Evolutionary conservation across 345 rosid species (phyloP).

Genomic region (Gossypium sturtianum): DNA sequence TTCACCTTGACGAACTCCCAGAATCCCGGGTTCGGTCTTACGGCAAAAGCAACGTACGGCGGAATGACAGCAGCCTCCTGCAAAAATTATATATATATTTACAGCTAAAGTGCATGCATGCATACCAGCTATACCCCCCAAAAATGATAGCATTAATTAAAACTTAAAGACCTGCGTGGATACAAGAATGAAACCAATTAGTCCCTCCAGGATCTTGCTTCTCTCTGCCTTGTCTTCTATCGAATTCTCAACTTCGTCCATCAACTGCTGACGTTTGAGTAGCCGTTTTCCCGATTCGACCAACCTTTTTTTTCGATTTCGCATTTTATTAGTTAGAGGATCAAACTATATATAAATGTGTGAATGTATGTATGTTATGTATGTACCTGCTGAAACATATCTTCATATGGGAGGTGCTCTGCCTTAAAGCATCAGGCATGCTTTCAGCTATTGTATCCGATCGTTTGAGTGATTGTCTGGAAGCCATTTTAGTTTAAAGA

Average conservation of each 20-base stretch:
- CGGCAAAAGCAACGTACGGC: conserved; percentile 74
- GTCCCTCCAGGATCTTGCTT: conserved; percentile 56
- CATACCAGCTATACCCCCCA: neutral
- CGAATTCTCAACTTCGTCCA: conserved; percentile 57
- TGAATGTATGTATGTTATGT: neutral
- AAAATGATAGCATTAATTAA: neutral
- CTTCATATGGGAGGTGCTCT: conserved; percentile 73
- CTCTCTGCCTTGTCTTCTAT: conserved; percentile 58
- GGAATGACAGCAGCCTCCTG: conserved; percentile 91
- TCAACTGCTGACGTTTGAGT: conserved; percentile 52
- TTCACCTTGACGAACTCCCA: conserved; percentile 88
- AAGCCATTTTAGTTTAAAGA: conserved; percentile 23
- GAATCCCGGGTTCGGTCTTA: conserved; percentile 76
- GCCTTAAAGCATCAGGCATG: conserved; percentile 84
- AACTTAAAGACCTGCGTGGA: conserved; percentile 45
- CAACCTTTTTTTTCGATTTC: conserved; percentile 30
- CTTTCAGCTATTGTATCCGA: conserved; percentile 65
- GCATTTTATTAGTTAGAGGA: neutral
- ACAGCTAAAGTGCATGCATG: neutral
- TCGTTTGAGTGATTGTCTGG: conserved; percentile 37
- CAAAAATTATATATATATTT: neutral
- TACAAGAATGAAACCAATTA: conserved; percentile 72
- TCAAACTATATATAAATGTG: neutral
- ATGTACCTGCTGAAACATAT: conserved; percentile 66
- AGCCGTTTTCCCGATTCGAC: conserved; percentile 57